Base-by-base conservation (phyloP, 2,329 filamentous ascomycete species). In the Aspergillus ruber region DNA sequence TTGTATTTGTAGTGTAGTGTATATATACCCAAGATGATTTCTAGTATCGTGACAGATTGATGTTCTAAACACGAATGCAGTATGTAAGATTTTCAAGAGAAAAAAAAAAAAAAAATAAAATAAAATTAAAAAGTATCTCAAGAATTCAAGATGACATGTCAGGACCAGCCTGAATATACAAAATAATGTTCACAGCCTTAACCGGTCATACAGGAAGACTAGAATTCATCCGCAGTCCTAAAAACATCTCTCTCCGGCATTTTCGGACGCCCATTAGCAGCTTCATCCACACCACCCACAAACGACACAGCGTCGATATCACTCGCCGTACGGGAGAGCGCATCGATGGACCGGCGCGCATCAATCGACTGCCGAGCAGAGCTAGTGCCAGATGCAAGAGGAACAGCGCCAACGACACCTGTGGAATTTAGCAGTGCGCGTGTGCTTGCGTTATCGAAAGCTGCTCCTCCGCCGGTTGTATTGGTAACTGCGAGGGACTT, bases 181-280 rank as follows among this genome's bases (percentile, higher is more conserved):
- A 6, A 5, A 21, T 21, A 21, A 21, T 5, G 4, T 21, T 21
- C 21, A 21, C 3, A 21, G 21, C 4, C 5, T 21, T 21, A 21
- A 21, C 21, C 21, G 5, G 21, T 21, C 3, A 21, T 21, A 6
- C 21, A 5, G 4, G 6, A 21, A 21, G 3, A 21, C 21, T 21
- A 21, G 18, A 43, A 48, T 36, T 64, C 60, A 1, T 61, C 44
- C 1, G 61, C 62, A n/a, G 61, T 63, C 41, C 54, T 60, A 41
- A 61, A 65, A 6, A 53, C 53, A n/a, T 65, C 63, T 2, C 58
- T 54, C 10, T 60, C 58, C n/a, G 53, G 54, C 55, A 65, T 59
- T 4, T 53, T 52, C 6, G 63, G 63, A 8, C 61, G 55, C 4
- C 42, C 48, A 23, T 52, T 52, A 18, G 44, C 38, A 5, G 36